Evolutionary conservation across 2,329 filamentous ascomycete species (phyloP).

Genomic region (Claviceps monticola): DNA sequence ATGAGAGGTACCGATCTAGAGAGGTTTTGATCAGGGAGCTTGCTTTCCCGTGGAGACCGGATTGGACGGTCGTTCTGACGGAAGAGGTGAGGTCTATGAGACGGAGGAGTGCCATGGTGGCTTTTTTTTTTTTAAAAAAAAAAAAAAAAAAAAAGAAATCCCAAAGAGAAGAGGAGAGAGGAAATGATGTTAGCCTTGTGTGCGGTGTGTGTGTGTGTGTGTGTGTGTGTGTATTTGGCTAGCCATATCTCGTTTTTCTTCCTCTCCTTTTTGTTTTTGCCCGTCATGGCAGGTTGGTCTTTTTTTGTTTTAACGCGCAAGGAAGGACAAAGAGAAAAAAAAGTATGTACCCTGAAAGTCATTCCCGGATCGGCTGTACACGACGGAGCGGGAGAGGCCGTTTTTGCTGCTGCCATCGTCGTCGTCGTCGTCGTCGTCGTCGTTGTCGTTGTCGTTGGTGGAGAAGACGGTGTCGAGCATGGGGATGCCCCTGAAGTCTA

Average conservation of each 20-base stretch:
- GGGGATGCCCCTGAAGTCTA: slow-evolving; percentile 27
- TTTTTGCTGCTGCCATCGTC: slow-evolving; percentile 3
- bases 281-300: not conserved
- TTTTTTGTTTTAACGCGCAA: not conserved
- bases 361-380: slow-evolving; percentile 23
- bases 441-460: slow-evolving; percentile 12
- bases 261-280: not conserved
- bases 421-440: slow-evolving; percentile 8
- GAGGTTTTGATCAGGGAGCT: slow-evolving; percentile 20
- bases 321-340: not conserved
- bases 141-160: no score
- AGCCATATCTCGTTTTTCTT: not conserved
- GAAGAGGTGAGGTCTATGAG: slow-evolving; percentile 26
- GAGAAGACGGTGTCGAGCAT: slow-evolving; percentile 24
- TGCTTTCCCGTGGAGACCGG: slow-evolving; percentile 18
- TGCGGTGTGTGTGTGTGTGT: not conserved
- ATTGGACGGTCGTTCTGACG: slow-evolving; percentile 22
- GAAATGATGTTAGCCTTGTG: not conserved
- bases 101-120: slow-evolving; percentile 23
- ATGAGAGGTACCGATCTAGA: slow-evolving; percentile 22
- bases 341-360: slow-evolving; percentile 23
- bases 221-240: no score
- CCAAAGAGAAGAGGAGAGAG: not conserved
- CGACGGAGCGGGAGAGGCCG: slow-evolving; percentile 18
- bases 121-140: slow-evolving; percentile 10